Percentiles rank a stretch among this genome's conserved stretches.
These are phyloP conservation scores for Lactifluus pinguis DNA, from an alignment of 768 basidiomycete genomes.

Conservation along the genomic window DNA sequence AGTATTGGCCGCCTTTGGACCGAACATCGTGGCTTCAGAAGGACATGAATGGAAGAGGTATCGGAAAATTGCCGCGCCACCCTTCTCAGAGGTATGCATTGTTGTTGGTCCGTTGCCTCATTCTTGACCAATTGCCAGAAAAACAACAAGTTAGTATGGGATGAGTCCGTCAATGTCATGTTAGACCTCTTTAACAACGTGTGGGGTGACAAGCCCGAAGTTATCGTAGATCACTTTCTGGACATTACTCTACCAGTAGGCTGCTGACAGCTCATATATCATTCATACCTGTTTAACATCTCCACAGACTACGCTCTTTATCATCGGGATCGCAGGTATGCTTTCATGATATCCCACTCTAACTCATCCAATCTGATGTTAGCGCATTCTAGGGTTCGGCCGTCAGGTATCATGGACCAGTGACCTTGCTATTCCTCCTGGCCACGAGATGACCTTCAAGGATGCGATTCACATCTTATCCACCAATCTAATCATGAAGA, in stretches of 20 bases:
- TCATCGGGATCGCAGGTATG: conserved; percentile 42
- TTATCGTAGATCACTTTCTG: conserved; percentile 38
- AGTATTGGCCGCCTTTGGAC: conserved; percentile 42
- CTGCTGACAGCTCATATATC: background rate
- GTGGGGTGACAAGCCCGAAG: conserved; percentile 35
- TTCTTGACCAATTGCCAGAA: conserved; percentile 15
- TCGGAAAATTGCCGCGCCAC: conserved; percentile 52
- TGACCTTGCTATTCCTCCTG: conserved; percentile 31
- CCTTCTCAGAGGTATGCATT: conserved; percentile 47
- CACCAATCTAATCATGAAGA: conserved; percentile 29
- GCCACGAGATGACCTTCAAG: conserved; percentile 42
- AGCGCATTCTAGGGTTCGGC: conserved; percentile 33
- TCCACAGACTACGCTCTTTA: conserved; percentile 43
- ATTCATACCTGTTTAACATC: background rate
- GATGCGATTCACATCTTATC: conserved; percentile 39
- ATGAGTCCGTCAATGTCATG: conserved; percentile 28
- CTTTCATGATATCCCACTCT: background rate
- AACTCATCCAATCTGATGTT: background rate
- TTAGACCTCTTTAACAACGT: conserved; percentile 31
- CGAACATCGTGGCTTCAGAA: conserved; percentile 57
- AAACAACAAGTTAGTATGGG: conserved; percentile 34
- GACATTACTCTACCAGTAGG: conserved; percentile 48
- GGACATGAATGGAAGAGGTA: conserved; percentile 59
- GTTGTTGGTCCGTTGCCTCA: background rate
- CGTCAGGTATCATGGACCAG: conserved; percentile 41